Percentiles rank a stretch among this genome's conserved stretches.
These are phyloP conservation scores for Pulveroboletus sp. DNA, from an alignment of 768 basidiomycete genomes.

Conservation along the genomic window DNA sequence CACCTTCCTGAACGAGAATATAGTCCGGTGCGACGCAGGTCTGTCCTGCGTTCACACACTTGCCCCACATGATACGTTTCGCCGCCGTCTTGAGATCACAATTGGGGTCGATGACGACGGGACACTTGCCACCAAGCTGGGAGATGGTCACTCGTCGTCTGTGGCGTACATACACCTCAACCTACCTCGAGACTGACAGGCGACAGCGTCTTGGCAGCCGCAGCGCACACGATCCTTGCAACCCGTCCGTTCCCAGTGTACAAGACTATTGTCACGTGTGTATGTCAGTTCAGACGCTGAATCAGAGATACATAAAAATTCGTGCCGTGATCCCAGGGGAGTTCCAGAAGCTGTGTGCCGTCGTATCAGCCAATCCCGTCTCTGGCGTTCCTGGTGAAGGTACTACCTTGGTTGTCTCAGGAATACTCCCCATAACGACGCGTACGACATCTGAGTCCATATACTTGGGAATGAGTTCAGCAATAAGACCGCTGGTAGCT, in stretches of 20 bases:
- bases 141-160: not conserved
- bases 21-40: conserved; percentile 66
- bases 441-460: conserved; percentile 62
- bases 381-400: accelerated
- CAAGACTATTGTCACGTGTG: conserved; percentile 19
- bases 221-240: conserved; percentile 60
- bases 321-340: conserved; percentile 62
- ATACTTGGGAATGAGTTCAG: conserved; percentile 70
- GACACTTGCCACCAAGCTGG: conserved; percentile 69
- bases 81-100: conserved; percentile 64
- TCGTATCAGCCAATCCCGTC: not conserved
- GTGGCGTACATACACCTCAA: not conserved
- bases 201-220: conserved; percentile 73
- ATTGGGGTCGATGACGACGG: conserved; percentile 66
- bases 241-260: conserved; percentile 65
- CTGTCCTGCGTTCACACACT: conserved; percentile 70
- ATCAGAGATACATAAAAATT: not conserved
- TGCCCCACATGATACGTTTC: conserved; percentile 79
- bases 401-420: conserved; percentile 55
- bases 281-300: not conserved
- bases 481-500: conserved; percentile 49
- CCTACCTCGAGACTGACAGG: conserved; percentile 57
- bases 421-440: conserved; percentile 63
- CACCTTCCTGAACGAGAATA: conserved; percentile 39
- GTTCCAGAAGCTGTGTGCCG: conserved; percentile 53